Evolutionary conservation across 2,329 filamentous ascomycete species (phyloP).

Genomic region (Xylaria sp.): DNA sequence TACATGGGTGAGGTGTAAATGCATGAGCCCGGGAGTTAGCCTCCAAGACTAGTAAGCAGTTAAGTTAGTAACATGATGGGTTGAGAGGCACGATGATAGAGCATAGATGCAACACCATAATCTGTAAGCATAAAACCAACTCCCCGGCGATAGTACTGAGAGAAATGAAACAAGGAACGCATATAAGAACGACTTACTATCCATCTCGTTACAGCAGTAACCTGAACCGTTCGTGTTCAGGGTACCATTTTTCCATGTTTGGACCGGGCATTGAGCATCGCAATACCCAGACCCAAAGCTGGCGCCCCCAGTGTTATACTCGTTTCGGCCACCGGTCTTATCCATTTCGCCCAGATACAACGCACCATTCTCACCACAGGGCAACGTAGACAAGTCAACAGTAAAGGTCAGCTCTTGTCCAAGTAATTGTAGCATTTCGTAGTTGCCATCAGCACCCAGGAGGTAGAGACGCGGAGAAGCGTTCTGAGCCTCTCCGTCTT

Average conservation of each 20-base stretch:
- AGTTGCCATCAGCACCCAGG: constrained; percentile 61
- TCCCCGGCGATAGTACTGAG: not conserved
- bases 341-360: constrained; percentile 73
- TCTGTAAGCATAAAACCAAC: not conserved
- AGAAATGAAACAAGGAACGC: not conserved
- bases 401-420: constrained; percentile 73
- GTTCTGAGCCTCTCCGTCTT: constrained; percentile 44
- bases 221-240: constrained; percentile 66
- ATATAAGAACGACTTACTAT: constrained; percentile 49
- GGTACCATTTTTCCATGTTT: constrained; percentile 57
- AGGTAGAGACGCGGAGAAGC: constrained; percentile 58
- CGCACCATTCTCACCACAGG: constrained; percentile 73
- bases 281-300: constrained; percentile 70
- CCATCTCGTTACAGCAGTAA: constrained; percentile 75
- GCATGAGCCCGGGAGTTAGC: constrained; percentile 68
- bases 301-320: constrained; percentile 66
- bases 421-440: constrained; percentile 60
- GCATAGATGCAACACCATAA: not conserved
- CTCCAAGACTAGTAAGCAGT: constrained; percentile 60
- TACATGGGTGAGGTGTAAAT: constrained; percentile 69
- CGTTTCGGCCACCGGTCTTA: constrained; percentile 65
- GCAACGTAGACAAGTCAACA: constrained; percentile 70
- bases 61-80: constrained; percentile 2
- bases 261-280: constrained; percentile 64
- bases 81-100: not conserved